Base-by-base conservation (phyloP, 2,329 filamentous ascomycete genomes). In the Colletotrichum salicis region DNA sequence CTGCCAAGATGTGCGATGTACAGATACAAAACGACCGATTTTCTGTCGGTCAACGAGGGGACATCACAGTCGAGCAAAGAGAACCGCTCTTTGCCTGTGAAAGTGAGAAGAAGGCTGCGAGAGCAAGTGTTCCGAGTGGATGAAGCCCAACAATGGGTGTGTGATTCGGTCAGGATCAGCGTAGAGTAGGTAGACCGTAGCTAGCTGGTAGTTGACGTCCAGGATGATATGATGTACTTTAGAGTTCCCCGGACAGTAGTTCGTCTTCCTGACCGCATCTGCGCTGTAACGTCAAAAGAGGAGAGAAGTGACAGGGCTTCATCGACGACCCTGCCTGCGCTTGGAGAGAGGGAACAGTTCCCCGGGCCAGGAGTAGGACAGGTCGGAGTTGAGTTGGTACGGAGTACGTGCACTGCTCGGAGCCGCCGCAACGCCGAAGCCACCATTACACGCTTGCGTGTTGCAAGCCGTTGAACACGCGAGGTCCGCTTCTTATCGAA, bases 391-490 rank as follows among this genome's bases (percentile, higher is more conserved):
- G 41, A 48, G 41, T 10, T 12, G 33, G 37, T 31, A 13, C 7
- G 24, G 60, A 13, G 60, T 56, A 41, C n/a, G 64, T 68, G 58
- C 51, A 22, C 29, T 35, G 27, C 19, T 33, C 56, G 51, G 41
- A 57, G 69, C 54, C 59, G 58, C 59, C 12, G 57, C 52, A 60
- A 57, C 13, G 33, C 58, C 51, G 41, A 56, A 27, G 41, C 33
- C 33, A 35, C 33, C 24, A 22, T n/a, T 54, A 52, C 63, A 48
- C 48, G 57, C 35, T 67, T 15, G 57, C 22, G 52, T 52, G 64
- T 58, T 67, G 68, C 68, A 62, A 41, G 68, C 57, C 58, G 57
- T 27, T 24, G 31, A 31, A 58, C n/a, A 66, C 35, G 45, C 37
- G 56, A 52, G 37, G 24, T 12, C 22, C 19, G 37, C 24, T 29